Percentiles rank a stretch among this genome's conserved stretches.
phyloP scores from a whole-genome alignment of 192 early-diverging fungal species.

The Dissophora globulifera region DNA sequence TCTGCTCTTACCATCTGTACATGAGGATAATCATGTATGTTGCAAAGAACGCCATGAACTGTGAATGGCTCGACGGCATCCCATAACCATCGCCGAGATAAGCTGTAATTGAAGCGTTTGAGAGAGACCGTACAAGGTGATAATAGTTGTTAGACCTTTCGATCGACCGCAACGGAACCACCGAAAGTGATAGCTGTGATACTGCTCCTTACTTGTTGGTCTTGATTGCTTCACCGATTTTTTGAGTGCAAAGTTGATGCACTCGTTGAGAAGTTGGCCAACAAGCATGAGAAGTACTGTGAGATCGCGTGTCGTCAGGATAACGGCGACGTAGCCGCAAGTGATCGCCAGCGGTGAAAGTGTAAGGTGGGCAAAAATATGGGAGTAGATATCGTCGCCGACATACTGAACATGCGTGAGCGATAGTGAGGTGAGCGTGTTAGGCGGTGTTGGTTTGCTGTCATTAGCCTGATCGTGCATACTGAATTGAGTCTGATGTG shows the following conservation, averaged over 20 bases:
- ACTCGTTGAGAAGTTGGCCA: slow-evolving; percentile 80
- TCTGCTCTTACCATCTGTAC: slow-evolving; percentile 57
- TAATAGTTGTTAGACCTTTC: too few species aligned
- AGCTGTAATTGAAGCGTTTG: slow-evolving; percentile 41
- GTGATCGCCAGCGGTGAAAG: slow-evolving; percentile 77
- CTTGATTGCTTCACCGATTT: slow-evolving; percentile 65
- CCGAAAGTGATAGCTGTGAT: background rate
- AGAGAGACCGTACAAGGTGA: background rate
- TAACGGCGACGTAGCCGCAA: slow-evolving; percentile 73
- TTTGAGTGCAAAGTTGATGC: slow-evolving; percentile 72
- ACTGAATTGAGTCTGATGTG: too few species aligned
- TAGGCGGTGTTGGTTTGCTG: slow-evolving; percentile 22
- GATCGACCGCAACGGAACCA: background rate
- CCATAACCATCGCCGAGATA: slow-evolving; percentile 82
- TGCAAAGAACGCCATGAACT: slow-evolving; percentile 84
- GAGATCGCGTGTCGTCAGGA: slow-evolving; percentile 71
- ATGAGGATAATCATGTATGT: slow-evolving; percentile 67
- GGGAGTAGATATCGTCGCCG: slow-evolving; percentile 64
- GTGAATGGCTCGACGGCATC: slow-evolving; percentile 87
- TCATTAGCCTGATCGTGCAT: slow-evolving; percentile 5
- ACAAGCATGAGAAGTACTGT: slow-evolving; percentile 66
- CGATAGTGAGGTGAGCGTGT: slow-evolving; percentile 66
- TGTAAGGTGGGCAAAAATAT: slow-evolving; percentile 71
- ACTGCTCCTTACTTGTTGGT: slow-evolving; percentile 66
- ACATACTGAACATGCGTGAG: slow-evolving; percentile 79